Percentiles rank a stretch among this genome's conserved stretches.
phyloP scores from a whole-genome alignment of 225 moss, liverwort and hornwort genomes.

The Rhytidiadelphus loreus region DNA sequence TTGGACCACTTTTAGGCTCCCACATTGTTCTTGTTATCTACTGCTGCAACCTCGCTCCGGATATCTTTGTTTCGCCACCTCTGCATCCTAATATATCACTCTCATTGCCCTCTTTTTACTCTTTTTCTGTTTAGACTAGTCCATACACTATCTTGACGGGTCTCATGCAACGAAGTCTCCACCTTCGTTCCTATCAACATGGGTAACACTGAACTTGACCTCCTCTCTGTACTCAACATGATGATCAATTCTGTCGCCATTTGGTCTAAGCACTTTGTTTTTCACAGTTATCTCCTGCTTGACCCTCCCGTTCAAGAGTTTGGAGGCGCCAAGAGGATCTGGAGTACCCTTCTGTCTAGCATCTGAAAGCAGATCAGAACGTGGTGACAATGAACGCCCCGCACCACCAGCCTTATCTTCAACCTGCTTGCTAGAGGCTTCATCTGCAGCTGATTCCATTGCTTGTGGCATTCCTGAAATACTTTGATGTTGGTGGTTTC shows the following conservation, averaged over 20 bases:
- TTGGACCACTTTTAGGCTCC: conserved; percentile 32
- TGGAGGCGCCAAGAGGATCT: conserved; percentile 26
- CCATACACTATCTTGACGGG: conserved; percentile 9
- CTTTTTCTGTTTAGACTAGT: conserved; percentile 21
- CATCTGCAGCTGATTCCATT: conserved; percentile 49
- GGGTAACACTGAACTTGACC: conserved; percentile 5
- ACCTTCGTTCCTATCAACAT: conserved; percentile 13
- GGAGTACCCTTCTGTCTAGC: conserved; percentile 17
- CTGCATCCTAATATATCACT: background rate
- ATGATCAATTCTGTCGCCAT: conserved; percentile 47
- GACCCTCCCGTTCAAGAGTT: conserved; percentile 32
- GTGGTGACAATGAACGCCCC: conserved; percentile 32
- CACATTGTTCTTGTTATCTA: conserved; percentile 21
- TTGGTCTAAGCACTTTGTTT: conserved; percentile 32
- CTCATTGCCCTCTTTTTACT: conserved; percentile 15
- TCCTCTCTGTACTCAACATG: conserved; percentile 41
- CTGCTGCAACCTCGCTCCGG: conserved; percentile 26
- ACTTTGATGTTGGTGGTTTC: conserved; percentile 48
- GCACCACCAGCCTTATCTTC: conserved; percentile 35
- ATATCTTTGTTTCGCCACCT: conserved; percentile 4
- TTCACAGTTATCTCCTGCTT: conserved; percentile 38
- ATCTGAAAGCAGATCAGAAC: conserved; percentile 23
- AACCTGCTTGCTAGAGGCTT: conserved; percentile 60
- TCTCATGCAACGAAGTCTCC: conserved; percentile 7
- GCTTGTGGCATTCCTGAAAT: conserved; percentile 18